Evolutionary conservation across 2,329 filamentous ascomycete genomes (phyloP).

Genomic region (Aspergillus ochraceus): DNA sequence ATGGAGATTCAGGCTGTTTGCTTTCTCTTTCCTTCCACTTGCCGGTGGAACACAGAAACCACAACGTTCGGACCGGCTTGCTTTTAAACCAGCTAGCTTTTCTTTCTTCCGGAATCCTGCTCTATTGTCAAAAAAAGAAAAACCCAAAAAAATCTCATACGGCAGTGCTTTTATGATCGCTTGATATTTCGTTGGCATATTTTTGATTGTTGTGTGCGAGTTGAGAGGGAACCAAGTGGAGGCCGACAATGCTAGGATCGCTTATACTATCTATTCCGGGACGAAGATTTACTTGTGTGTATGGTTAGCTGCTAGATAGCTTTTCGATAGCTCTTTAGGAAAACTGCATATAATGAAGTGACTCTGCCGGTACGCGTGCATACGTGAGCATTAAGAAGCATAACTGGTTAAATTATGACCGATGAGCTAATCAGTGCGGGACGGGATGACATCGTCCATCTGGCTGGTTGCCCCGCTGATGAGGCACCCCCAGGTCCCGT

Average conservation of each 20-base stretch:
- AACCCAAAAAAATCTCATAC: background rate
- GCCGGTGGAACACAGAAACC: background rate
- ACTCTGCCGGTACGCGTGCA: too few relatives aligned
- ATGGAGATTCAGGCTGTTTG: constrained; percentile 6
- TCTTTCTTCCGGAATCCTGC: constrained; percentile 1
- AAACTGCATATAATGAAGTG: too few relatives aligned
- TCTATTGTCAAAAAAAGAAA: background rate
- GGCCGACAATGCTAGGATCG: background rate
- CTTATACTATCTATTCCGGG: too few relatives aligned
- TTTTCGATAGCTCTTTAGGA: too few relatives aligned
- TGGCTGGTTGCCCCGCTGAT: background rate
- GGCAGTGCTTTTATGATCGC: constrained; percentile 1
- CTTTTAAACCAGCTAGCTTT: constrained; percentile 4
- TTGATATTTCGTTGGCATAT: background rate
- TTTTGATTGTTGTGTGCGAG: background rate
- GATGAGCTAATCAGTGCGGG: too few relatives aligned
- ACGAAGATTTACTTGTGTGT: too few relatives aligned
- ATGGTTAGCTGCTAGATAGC: too few relatives aligned
- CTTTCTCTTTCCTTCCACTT: constrained; percentile 6
- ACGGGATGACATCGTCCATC: background rate
- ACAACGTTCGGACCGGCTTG: background rate
- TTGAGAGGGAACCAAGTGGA: background rate
- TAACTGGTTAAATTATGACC: too few relatives aligned
- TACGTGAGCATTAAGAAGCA: too few relatives aligned
- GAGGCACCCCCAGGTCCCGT: constrained; percentile 1